Evolutionary conservation across 495 filamentous ascomycete species (phyloP), one percentile per base, ranked within the genome.

Genomic region (Cairneyella variabilis): DNA sequence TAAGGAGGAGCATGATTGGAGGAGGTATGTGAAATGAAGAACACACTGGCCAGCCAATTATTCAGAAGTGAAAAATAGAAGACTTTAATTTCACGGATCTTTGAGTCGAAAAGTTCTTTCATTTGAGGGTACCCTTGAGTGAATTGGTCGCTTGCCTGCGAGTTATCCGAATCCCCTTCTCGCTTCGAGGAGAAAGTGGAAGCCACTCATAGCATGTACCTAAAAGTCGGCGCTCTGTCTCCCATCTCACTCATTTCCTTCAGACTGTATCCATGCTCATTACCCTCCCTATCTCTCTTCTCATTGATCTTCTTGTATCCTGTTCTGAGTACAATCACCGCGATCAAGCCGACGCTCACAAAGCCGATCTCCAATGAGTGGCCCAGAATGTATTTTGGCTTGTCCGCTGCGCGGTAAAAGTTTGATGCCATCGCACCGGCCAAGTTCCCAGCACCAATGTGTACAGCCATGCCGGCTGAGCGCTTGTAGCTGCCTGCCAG

Each of bases 361-460:
- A 91, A 90, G 0, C 66, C 83, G 20, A 92, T 67, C 54, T 88
- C 86, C 22, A 90, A 64, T 3, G 71, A 73, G 63, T 91, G 86
- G 0, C 88, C 88, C 3, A 90, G 75, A 2, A 76, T 67, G 54
- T 85, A 91, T 17, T 76, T 69, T 0, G 86, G 86, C 6, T 71
- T 68, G 56, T 91, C 86, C 21, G 72, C 70, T 4, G 70, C 56
- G 14, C 87, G 80, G 60, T 91, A 91, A 65, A 91, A 90, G 59
- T 91, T 90, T 1, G 81, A 82, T 0, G 86, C 79, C 80, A 90
- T 88, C 1, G 85, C 70, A 26, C 88, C 88, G 17, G 80, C 84
- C 3, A 91, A 67, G 53, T 88, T 89, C 0, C 88, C 88, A 23
- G 84, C 58, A 0, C 87, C 85, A 52, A 92, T 90, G 28, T 88